These are phyloP conservation scores for Colletotrichum cereale DNA, from an alignment of 2,329 filamentous ascomycete genomes.

Conservation along the genomic window DNA sequence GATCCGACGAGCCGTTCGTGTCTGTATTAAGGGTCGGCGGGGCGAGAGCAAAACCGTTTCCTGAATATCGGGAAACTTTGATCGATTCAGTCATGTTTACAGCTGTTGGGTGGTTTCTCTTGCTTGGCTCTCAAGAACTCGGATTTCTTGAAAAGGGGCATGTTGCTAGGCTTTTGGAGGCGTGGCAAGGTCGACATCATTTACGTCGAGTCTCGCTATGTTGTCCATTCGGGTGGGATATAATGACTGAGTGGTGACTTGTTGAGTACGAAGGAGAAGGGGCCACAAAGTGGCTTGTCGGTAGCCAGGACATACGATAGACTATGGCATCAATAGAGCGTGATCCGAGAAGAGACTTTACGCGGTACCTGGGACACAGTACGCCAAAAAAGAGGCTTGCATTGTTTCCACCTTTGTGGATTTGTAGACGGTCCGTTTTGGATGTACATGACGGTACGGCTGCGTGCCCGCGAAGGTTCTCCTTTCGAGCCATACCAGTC, in stretches of 20 bases:
- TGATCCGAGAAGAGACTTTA: not conserved
- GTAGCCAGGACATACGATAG: not conserved
- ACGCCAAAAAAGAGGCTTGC: constrained; percentile 15
- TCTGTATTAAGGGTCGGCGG: constrained; percentile 11
- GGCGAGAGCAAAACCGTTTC: not conserved
- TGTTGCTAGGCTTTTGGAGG: not conserved
- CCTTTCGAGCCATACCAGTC: not conserved
- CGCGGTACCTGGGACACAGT: not conserved
- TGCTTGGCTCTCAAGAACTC: constrained; percentile 31
- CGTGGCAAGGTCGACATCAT: not conserved
- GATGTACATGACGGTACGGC: constrained; percentile 13
- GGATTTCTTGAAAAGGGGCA: constrained; percentile 25
- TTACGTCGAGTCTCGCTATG: not conserved
- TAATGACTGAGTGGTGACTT: constrained; percentile 2
- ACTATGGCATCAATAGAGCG: constrained; percentile 10
- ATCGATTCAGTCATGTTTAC: not conserved
- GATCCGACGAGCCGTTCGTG: constrained; percentile 24
- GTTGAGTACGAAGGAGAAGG: not conserved
- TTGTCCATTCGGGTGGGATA: not conserved
- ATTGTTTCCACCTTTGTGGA: not conserved
- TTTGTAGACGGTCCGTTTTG: not conserved
- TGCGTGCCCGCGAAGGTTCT: constrained; percentile 20
- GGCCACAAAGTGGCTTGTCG: constrained; percentile 11
- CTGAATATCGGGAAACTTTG: not conserved
- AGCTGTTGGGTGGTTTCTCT: constrained; percentile 27